phyloP scores from a whole-genome alignment of 257 asterid species.

The Craterostigma plantagineum region DNA sequence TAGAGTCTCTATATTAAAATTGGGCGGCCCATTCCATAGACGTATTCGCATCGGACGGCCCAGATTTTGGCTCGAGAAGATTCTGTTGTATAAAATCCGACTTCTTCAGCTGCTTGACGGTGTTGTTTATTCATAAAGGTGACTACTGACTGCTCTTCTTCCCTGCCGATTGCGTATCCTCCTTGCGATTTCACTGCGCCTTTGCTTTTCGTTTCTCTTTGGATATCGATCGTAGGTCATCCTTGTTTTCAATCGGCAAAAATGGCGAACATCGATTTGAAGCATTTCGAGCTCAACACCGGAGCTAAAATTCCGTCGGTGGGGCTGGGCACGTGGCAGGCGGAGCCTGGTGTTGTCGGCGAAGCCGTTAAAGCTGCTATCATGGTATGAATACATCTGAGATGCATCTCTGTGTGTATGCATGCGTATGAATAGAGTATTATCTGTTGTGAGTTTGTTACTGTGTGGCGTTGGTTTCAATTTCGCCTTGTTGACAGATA shows the following conservation, averaged over 20 bases:
- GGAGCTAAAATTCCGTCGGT: conserved; percentile 63
- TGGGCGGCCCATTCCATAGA: too few relatives aligned
- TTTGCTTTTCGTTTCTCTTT: too few relatives aligned
- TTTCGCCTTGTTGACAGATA: background rate
- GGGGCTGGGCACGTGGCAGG: conserved; percentile 76
- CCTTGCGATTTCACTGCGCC: too few relatives aligned
- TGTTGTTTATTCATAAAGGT: background rate
- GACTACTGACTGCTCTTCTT: too few relatives aligned
- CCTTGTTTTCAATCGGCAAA: background rate
- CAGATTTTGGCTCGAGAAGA: too few relatives aligned
- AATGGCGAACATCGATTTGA: conserved; percentile 22
- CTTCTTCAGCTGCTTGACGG: conserved; percentile 1
- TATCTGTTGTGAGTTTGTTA: too few relatives aligned
- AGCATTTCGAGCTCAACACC: conserved; percentile 33
- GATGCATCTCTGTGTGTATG: conserved; percentile 1
- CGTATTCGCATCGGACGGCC: too few relatives aligned
- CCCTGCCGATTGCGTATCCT: too few relatives aligned
- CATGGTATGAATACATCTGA: conserved; percentile 26
- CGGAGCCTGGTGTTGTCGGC: conserved; percentile 56
- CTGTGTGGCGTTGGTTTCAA: background rate
- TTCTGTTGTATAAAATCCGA: too few relatives aligned
- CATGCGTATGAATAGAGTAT: background rate
- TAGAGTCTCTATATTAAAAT: too few relatives aligned
- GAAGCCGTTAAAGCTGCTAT: conserved; percentile 49
- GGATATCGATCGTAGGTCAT: too few relatives aligned